Evolutionary conservation across 257 asterid genomes (phyloP), one percentile per base, ranked within the genome.

Genomic region (Knoxia roxburghii): DNA sequence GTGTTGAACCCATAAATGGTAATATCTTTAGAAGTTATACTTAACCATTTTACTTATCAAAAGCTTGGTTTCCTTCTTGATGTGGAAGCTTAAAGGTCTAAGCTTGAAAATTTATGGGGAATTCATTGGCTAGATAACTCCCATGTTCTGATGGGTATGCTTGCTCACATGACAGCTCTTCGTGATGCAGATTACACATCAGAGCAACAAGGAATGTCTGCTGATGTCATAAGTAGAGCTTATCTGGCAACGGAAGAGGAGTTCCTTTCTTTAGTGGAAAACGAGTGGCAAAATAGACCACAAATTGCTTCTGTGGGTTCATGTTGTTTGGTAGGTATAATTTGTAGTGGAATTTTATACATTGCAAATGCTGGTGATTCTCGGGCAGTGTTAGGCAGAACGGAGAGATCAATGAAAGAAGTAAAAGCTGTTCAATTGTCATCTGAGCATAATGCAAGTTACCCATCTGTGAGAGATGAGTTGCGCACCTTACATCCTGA

Each of bases 361-460:
- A 65, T 90, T 50, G 97, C 97, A 52, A 90, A 87, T 70, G 82
- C 83, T 52, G 97, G 95, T 60, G 97, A 87, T 77, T 90, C 97
- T 21, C 88, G 97, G 52, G 97, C 87, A 59, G 95, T 90, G 63
- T 83, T 87, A 78, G 97, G 95, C 50, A 82, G 84, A 76, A 81
- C 81, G 59, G 94, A 87, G 50, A 83, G 79, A 73, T 85, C 89
- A 24, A 72, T 83, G 2, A 93, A 87, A 59, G 95, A 82, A 70
- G 91, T 90, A 35, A 84, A 84, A 59, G 86, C 95, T 17, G 61
- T 85, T 63, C 97, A 86, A 50, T 84, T 86, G 68, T 90, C 97
- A 1, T 82, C 84, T 0, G 97, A 90, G 75, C 97, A 90, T 78
- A 90, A 90, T 67, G 94, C 95, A 15, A 84, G 85, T 75, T 55